Conservation (phyloP, 805 yeast genomes). For the Debaryomyces maramus region DNA sequence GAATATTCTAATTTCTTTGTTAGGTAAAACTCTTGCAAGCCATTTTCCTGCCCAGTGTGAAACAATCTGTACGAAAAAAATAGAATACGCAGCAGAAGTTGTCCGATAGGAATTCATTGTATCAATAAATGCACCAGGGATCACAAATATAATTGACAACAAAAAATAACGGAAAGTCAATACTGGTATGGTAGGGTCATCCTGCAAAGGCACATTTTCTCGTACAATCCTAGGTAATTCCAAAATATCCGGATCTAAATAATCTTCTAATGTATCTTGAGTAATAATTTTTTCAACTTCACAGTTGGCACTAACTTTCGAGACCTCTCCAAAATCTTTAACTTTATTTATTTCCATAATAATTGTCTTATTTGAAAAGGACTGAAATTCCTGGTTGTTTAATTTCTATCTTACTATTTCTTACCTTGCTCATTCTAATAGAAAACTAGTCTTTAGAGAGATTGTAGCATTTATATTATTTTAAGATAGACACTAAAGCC, state of each 20-base stretch:
- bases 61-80: constrained; percentile 52
- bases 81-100: constrained; percentile 50
- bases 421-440: no score
- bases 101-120: constrained; percentile 44
- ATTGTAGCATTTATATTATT: no score
- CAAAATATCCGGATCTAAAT: constrained; percentile 19
- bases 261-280: no score
- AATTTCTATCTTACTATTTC: no score
- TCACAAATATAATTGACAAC: constrained; percentile 32
- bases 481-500: no score
- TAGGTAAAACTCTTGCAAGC: constrained; percentile 44
- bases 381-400: no score
- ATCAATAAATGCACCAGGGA: constrained; percentile 44
- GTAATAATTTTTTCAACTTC: no score
- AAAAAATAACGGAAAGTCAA: constrained; percentile 37
- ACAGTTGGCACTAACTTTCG: no score
- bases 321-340: no score
- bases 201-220: constrained; percentile 39
- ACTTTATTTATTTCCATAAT: no score
- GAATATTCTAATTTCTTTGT: constrained; percentile 18
- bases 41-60: constrained; percentile 48
- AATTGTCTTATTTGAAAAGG: no score
- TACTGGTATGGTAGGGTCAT: constrained; percentile 38
- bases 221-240: constrained; percentile 32
- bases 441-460: no score